Base-by-base conservation (phyloP, 2,329 filamentous ascomycete genomes). In the Colletotrichum sp. region DNA sequence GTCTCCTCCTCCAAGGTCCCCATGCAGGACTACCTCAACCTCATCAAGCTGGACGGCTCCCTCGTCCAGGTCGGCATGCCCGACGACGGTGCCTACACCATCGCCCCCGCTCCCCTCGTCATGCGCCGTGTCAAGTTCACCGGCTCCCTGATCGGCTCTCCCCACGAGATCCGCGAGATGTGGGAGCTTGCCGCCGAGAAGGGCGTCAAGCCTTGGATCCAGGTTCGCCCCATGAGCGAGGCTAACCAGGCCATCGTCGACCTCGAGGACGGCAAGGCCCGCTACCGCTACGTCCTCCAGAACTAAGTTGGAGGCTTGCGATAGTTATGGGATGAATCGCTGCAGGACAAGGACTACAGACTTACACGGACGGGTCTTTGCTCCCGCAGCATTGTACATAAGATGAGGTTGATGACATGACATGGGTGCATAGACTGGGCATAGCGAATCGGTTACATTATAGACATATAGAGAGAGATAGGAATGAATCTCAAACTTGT, bases 31-130 rank as follows among this genome's bases (percentile, higher is more conserved):
- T 95, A 95, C 83, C 86, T 95, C 75, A 82, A 86, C 32, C 85
- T 95, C 10, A 83, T 94, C 9, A 86, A 88, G 67, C 83, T 88
- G 8, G 87, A 90, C 70, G 91, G 92, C 7, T 87, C 86, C 3
- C 90, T 93, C 79, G 88, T 94, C 68, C 90, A 92, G 81, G 88
- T 94, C 26, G 92, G 92, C 8, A 88, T 89, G 7, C 91, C 92
- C 0, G 92, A 78, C n/a, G 75, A 72, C 30, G 63, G 63, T 34
- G 69, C 68, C 57, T 65, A 74, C 26, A 71, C 75, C 39, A 88
- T 93, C 78, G 86, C 85, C 78, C 90, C 90, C 4, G 90, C 89
- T 77, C 83, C 88, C 21, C 82, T 94, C 78, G 91, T 94, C 60
- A 85, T 84, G 60, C 93, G 92, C 79, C 89, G 89, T 4, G 82